Evolutionary conservation across 2,329 filamentous ascomycete species (phyloP), one percentile per base, ranked within the genome.

Genomic region (Xylariales sp.): DNA sequence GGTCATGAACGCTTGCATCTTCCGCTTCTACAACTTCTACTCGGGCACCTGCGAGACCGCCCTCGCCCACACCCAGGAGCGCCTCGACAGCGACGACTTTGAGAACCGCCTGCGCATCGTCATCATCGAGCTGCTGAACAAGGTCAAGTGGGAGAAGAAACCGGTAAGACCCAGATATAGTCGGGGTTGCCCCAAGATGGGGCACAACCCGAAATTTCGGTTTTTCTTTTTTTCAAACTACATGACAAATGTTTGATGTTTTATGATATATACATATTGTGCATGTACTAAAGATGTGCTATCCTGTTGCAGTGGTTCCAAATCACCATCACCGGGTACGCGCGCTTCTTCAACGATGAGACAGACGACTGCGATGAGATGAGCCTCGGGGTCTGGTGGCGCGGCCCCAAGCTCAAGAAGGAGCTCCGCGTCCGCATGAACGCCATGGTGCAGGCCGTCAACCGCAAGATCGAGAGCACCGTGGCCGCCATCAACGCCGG

Each of bases 1-100:
- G 25, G 64, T 72, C 15, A 67, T 72, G 51, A 71, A 72, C 46
- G 66, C 66, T 17, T 72, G 69, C 47, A 63, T 72, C 13, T 71
- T 72, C 44, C 61, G 66, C 21, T 71, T 71, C 49, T 71, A 72
- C 48, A 64, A 63, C 46, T 66, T 67, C 51, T 69, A 67, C 52
- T 67, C 63, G 13, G 66, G 66, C 5, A 67, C 67, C 1, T 72
- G 67, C 50, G 60, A 63, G 36, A 41, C 58, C 4, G 65, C 66
- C 2, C 57, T 70, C 2, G 49, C 45, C 6, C 54, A 53, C 6
- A 55, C 65, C 1, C 57, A 61, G 15, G 48, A 51, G 4, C 50
- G 54, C 19, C 50, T 69, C 33, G 52, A 53, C 14, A 49, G 60
- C 42, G 47, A 51, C 16, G 54, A 57, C 1, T 69, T 70, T 41